These are phyloP conservation scores for Penicillium sp. DNA, from an alignment of 2,329 filamentous ascomycete genomes.

Conservation along the genomic window DNA sequence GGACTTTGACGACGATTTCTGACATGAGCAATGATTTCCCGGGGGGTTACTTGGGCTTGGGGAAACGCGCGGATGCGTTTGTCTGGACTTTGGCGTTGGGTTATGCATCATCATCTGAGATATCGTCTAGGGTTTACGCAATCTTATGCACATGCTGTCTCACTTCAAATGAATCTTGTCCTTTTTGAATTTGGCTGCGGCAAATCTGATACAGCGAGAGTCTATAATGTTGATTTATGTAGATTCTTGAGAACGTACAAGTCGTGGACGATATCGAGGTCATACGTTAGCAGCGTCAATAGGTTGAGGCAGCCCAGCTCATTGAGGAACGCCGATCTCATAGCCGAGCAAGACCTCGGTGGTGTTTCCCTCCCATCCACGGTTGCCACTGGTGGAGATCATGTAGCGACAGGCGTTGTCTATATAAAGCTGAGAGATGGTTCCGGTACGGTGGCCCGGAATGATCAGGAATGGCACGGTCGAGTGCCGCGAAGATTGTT, in stretches of 20 bases:
- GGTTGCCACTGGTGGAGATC: conserved; percentile 86
- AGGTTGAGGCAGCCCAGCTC: not conserved
- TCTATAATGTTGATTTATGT: not conserved
- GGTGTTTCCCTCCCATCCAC: conserved; percentile 88
- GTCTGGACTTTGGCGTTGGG: conserved; percentile 13
- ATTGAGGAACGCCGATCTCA: conserved; percentile 66
- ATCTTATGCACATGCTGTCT: not conserved
- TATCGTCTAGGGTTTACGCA: not conserved
- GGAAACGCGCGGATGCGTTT: conserved; percentile 1
- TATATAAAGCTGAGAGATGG: conserved; percentile 82
- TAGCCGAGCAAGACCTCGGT: conserved; percentile 95
- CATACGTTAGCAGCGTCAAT: not conserved
- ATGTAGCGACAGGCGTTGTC: conserved; percentile 89
- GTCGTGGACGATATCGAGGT: conserved; percentile 7
- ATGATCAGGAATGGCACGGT: conserved; percentile 95
- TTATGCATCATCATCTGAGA: not conserved
- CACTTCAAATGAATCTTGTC: not conserved
- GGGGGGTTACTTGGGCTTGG: not conserved
- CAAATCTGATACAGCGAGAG: not conserved
- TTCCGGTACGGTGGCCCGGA: conserved; percentile 83
- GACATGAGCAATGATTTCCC: conserved; percentile 25
- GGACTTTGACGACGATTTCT: conserved; percentile 32
- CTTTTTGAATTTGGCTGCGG: not conserved
- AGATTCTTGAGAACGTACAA: conserved; percentile 3
- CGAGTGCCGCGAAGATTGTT: conserved; percentile 67